Evolutionary conservation across 352 stramenopile genomes (phyloP), one percentile per base, ranked within the genome.

Genomic region (Pythium chondricola): DNA sequence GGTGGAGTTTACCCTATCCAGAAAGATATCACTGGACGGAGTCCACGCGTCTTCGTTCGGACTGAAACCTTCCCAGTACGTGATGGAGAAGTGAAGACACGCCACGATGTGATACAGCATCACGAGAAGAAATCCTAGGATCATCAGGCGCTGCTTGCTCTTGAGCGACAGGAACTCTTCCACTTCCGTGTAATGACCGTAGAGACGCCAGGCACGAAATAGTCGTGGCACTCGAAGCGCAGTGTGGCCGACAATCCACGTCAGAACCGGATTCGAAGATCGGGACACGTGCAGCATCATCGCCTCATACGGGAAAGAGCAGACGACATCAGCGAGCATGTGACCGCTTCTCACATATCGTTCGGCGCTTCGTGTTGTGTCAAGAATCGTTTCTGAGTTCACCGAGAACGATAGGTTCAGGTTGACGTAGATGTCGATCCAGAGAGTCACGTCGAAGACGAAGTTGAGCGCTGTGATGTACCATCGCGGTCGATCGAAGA

Each of bases 81-180:
- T 71, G 20, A 79, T 56, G 10, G 67, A 81, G 43, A 84, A 87
- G 36, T 85, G 56, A 13, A 85, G 47, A 14, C 75, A 87, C 16
- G 72, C 71, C 7, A 83, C 56, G 4, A 72, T 64, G 22, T 87
- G 75, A 18, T 85, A 85, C 7, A 85, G 48, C 52, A 85, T 65
- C 0, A 71, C 41, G 37, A 87, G 63, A 14, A 83, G 33, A 25
- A 71, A 52, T 0, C 61, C 65, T 17, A 83, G 74, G 2, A 87
- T 45, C 5, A 83, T 16, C 21, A 85, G 29, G 0, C 68, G 58
- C 30, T 68, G 58, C 31, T 71, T 75, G 61, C 71, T 83, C 7
- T 60, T 69, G 2, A 87, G 42, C 30, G 74, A 61, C 0, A 78
- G 32, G 27, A 65, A 70, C 1, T 65, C 59, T 21, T 85, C 69